Conservation (phyloP, 75 land plant genomes). For the Selaginella tamariscina region DNA sequence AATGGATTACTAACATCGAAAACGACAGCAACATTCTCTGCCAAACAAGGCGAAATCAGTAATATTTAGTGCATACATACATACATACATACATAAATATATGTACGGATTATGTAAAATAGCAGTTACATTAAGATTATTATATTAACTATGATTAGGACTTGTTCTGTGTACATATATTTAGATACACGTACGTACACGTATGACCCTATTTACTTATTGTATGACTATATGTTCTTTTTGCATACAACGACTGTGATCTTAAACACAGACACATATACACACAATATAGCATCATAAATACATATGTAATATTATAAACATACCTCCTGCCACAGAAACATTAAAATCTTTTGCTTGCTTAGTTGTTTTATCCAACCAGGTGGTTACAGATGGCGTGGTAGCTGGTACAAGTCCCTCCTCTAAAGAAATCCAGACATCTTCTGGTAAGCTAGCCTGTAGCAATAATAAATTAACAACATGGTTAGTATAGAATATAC, state of each 20-base stretch:
- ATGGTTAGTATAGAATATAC: too few relatives aligned
- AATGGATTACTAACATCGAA: constrained; percentile 79
- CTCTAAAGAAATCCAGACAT: constrained; percentile 65
- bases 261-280: neutral
- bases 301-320: neutral
- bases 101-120: too few relatives aligned
- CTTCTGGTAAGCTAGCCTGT: constrained; percentile 61
- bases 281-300: too few relatives aligned
- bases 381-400: constrained; percentile 38
- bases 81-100: too few relatives aligned
- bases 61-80: too few relatives aligned
- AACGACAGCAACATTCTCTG: constrained; percentile 71
- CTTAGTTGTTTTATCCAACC: constrained; percentile 54
- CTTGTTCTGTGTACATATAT: too few relatives aligned
- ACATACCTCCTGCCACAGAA: constrained; percentile 82
- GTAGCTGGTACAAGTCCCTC: constrained; percentile 67
- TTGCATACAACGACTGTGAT: neutral
- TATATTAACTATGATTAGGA: too few relatives aligned
- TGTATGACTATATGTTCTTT: too few relatives aligned
- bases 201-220: too few relatives aligned
- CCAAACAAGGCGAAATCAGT: constrained; percentile 12
- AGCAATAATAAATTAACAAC: neutral
- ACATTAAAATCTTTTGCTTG: constrained; percentile 43
- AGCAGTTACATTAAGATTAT: too few relatives aligned
- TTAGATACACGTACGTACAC: too few relatives aligned